These are phyloP conservation scores for Juncus inflexus DNA, from an alignment of 176 grass and related monocot species.

Conservation along the genomic window DNA sequence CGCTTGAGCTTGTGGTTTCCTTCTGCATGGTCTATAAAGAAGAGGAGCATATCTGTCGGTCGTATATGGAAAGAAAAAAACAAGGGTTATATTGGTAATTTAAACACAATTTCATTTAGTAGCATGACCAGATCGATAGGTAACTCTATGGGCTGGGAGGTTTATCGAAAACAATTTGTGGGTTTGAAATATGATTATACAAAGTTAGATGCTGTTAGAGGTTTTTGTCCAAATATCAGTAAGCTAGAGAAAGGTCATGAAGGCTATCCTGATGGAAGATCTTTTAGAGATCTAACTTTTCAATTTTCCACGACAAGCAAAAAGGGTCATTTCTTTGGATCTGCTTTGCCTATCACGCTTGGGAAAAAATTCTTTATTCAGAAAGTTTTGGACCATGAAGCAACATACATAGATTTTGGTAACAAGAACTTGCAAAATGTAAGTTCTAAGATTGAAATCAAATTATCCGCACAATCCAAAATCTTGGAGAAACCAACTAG, in stretches of 20 bases:
- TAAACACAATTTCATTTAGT: constrained; percentile 3
- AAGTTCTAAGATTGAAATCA: constrained; percentile 23
- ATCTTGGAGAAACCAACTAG: neutral
- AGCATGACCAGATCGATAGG: constrained; percentile 2
- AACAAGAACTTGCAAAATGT: constrained; percentile 24
- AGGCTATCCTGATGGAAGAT: constrained; percentile 30
- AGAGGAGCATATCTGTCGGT: constrained; percentile 18
- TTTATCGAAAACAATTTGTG: constrained; percentile 8
- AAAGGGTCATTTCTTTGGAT: neutral
- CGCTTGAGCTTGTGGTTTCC: constrained; percentile 38
- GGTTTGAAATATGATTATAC: constrained; percentile 41
- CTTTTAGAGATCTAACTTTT: constrained; percentile 36
- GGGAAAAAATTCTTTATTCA: neutral
- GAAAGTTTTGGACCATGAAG: constrained; percentile 15
- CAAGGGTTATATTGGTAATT: neutral
- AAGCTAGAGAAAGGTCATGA: neutral
- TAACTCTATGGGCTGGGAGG: neutral
- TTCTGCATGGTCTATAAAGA: constrained; percentile 26
- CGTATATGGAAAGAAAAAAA: constrained; percentile 30
- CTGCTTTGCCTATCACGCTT: constrained; percentile 27
- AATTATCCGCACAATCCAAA: neutral
- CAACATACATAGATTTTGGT: constrained; percentile 10
- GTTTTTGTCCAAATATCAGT: neutral
- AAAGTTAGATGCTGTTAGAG: constrained; percentile 23
- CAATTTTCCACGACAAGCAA: neutral